These are phyloP conservation scores for Oryza glaberrima DNA, from an alignment of 176 grass and related monocot genomes.

Conservation along the genomic window DNA sequence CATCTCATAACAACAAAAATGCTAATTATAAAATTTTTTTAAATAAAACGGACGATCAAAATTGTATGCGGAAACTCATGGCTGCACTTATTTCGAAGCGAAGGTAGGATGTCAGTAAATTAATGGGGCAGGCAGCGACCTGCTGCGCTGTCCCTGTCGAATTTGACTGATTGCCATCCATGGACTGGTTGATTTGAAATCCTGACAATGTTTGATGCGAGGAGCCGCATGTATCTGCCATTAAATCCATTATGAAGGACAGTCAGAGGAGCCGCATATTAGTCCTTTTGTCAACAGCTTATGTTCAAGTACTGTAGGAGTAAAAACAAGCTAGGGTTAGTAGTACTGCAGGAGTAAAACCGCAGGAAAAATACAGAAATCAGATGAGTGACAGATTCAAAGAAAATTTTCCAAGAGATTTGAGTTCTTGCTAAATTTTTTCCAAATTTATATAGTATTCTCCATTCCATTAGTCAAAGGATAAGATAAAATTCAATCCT, in stretches of 20 bases:
- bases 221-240: neutral
- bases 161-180: slow-evolving; percentile 39
- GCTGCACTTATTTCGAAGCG: neutral
- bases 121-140: slow-evolving; percentile 2
- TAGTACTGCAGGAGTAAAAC: neutral
- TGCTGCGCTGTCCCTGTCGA: slow-evolving; percentile 30
- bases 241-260: neutral
- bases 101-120: slow-evolving; percentile 4
- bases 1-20: too few relatives aligned
- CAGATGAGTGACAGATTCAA: too few relatives aligned
- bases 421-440: too few relatives aligned
- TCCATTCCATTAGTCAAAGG: too few relatives aligned
- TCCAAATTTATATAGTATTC: too few relatives aligned
- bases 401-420: too few relatives aligned
- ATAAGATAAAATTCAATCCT: too few relatives aligned
- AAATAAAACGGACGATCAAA: too few relatives aligned
- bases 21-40: too few relatives aligned
- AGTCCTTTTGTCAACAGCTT: neutral
- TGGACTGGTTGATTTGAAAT: slow-evolving; percentile 49
- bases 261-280: neutral
- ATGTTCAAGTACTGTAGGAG: neutral
- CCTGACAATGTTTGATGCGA: neutral
- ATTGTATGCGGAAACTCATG: too few relatives aligned
- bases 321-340: neutral
- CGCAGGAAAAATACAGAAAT: too few relatives aligned